Conservation (phyloP, 345 rosid genomes). For the Syzygium grande region DNA sequence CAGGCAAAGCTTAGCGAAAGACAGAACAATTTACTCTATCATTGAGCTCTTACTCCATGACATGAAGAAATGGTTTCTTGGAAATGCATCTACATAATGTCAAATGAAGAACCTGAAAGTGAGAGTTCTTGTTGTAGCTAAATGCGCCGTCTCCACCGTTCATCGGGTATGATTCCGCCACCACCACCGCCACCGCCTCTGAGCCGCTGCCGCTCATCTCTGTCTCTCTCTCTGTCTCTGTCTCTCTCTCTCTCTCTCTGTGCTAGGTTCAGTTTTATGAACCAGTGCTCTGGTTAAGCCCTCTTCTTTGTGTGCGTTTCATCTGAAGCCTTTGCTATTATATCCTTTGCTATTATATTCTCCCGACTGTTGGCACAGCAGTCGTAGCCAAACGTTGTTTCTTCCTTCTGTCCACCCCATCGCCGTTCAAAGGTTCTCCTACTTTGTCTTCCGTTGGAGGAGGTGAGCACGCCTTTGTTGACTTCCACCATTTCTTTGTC, state of each 20-base stretch:
- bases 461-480: neutral
- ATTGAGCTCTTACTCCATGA: neutral
- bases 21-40: neutral
- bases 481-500: neutral
- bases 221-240: neutral
- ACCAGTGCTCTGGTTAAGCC: neutral
- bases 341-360: neutral
- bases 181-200: neutral
- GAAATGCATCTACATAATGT: neutral
- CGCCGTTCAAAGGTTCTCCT: neutral
- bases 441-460: neutral
- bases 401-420: neutral
- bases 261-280: neutral
- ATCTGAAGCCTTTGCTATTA: neutral
- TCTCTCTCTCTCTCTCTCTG: neutral
- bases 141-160: slow-evolving; percentile 41
- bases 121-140: slow-evolving; percentile 47
- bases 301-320: neutral
- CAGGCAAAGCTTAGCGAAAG: neutral
- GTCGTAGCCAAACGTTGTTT: neutral
- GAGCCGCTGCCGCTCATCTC: neutral
- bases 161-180: slow-evolving; percentile 13
- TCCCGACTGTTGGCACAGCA: neutral
- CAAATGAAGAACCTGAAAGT: slow-evolving; percentile 32
- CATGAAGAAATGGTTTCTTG: neutral